Percentiles rank a stretch among this genome's conserved stretches.
These are phyloP conservation scores for Purpureocillium lavendulum DNA, from an alignment of 2,329 filamentous ascomycete genomes.

Conservation along the genomic window DNA sequence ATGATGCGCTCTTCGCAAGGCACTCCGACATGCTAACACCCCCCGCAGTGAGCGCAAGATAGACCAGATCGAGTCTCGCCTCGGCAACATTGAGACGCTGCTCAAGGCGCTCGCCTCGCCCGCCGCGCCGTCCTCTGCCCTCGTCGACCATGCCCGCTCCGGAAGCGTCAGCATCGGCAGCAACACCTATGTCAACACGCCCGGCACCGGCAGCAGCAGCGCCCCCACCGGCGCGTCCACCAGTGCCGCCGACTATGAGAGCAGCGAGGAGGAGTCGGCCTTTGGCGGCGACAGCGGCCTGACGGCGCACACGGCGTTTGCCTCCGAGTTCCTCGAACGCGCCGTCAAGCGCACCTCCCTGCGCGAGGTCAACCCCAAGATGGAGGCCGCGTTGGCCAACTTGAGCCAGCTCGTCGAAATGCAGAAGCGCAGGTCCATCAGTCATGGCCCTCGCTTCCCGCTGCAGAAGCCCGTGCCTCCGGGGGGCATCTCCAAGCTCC, in stretches of 20 bases:
- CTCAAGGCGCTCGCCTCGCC: constrained; percentile 27
- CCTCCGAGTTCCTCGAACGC: constrained; percentile 44
- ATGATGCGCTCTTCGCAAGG: not conserved
- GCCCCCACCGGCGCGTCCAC: constrained; percentile 19
- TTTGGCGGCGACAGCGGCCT: constrained; percentile 41
- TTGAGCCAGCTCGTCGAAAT: constrained; percentile 44
- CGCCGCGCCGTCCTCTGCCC: constrained; percentile 5
- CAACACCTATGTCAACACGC: constrained; percentile 11
- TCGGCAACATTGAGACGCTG: constrained; percentile 35
- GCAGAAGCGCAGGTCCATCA: constrained; percentile 33
- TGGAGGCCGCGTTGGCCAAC: constrained; percentile 42
- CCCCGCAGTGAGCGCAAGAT: constrained; percentile 43
- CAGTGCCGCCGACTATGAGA: constrained; percentile 22
- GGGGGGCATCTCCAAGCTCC: constrained; percentile 40
- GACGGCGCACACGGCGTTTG: constrained; percentile 43
- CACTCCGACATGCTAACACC: not conserved
- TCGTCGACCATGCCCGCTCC: constrained; percentile 5
- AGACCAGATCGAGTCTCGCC: constrained; percentile 35
- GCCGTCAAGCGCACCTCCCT: constrained; percentile 41
- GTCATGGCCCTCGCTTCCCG: constrained; percentile 34
- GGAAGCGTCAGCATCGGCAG: constrained; percentile 4
- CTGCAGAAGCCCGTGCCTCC: constrained; percentile 36
- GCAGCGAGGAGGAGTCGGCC: constrained; percentile 29
- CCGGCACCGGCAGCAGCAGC: constrained; percentile 15
- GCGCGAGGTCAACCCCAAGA: constrained; percentile 37